A percentile compares a stretch with the other conserved stretches of the same genome.
Evolutionary conservation across 495 filamentous ascomycete species (phyloP).

Genomic region (Neurospora hispaniola): DNA sequence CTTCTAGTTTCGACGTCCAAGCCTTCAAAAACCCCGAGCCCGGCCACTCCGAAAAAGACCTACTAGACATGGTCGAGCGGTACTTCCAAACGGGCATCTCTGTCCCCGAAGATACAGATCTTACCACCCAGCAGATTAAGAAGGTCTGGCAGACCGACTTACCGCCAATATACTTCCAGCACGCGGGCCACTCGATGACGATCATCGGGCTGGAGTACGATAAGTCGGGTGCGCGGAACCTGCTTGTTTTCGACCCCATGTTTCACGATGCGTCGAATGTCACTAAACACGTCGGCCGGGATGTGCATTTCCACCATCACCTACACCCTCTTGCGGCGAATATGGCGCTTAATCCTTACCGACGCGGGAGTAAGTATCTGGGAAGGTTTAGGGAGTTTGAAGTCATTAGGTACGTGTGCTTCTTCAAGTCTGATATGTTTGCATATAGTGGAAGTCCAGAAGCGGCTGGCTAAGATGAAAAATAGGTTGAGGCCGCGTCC

Average conservation of each 20-base stretch:
- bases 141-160: slow-evolving; percentile 58
- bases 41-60: slow-evolving; percentile 22
- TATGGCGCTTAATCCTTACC: slow-evolving; percentile 56
- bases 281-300: slow-evolving; percentile 39
- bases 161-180: slow-evolving; percentile 87
- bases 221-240: slow-evolving; percentile 51
- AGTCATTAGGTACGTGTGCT: slow-evolving; percentile 52
- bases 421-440: neutral
- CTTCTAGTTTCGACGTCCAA: slow-evolving; percentile 25
- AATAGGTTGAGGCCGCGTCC: neutral
- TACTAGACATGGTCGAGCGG: slow-evolving; percentile 57
- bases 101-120: slow-evolving; percentile 6
- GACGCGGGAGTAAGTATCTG: slow-evolving; percentile 55
- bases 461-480: too few relatives aligned
- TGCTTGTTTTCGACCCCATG: slow-evolving; percentile 86
- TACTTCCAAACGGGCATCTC: slow-evolving; percentile 54
- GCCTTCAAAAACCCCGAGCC: slow-evolving; percentile 25
- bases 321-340: slow-evolving; percentile 10
- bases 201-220: slow-evolving; percentile 76
- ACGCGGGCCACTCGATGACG: slow-evolving; percentile 83
- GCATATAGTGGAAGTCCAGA: too few relatives aligned
- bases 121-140: neutral
- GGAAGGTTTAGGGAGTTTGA: slow-evolving; percentile 67
- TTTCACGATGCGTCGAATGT: slow-evolving; percentile 61
- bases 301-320: slow-evolving; percentile 37